These are phyloP conservation scores for Scedosporium aurantiacum DNA, from an alignment of 2,329 filamentous ascomycete genomes.

Conservation along the genomic window DNA sequence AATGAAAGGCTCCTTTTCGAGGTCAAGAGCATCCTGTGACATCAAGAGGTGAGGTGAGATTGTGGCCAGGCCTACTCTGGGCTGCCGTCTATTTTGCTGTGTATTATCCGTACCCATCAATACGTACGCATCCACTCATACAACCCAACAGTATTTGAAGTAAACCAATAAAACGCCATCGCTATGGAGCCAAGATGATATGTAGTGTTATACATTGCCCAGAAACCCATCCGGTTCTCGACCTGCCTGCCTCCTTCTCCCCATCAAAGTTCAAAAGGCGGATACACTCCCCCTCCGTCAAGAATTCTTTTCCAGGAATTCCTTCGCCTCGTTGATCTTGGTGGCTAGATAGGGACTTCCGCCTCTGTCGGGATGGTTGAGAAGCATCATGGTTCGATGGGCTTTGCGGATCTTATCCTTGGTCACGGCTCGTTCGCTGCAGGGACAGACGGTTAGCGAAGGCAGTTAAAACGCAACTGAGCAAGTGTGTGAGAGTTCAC, in stretches of 20 bases:
- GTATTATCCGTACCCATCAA: not conserved
- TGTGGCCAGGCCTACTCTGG: not conserved
- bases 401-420: slow-evolving; percentile 94
- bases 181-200: slow-evolving; percentile 26
- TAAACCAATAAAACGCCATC: slow-evolving; percentile 32
- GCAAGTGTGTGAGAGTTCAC: slow-evolving; percentile 11
- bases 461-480: not conserved
- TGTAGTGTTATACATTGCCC: slow-evolving; percentile 25
- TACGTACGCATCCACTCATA: slow-evolving; percentile 3
- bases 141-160: not conserved
- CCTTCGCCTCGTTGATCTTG: slow-evolving; percentile 98
- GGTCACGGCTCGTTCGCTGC: slow-evolving; percentile 72
- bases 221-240: slow-evolving; percentile 5
- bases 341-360: slow-evolving; percentile 94
- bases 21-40: too few species aligned
- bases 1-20: too few species aligned
- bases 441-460: not conserved
- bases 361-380: slow-evolving; percentile 95
- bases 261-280: not conserved
- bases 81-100: not conserved
- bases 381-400: slow-evolving; percentile 88
- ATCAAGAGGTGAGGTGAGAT: slow-evolving; percentile 1
- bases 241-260: not conserved
- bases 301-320: slow-evolving; percentile 72
- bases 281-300: slow-evolving; percentile 8